Evolutionary conservation across 129 eudicot species (phyloP).

Genomic region (Solidago caesia): DNA sequence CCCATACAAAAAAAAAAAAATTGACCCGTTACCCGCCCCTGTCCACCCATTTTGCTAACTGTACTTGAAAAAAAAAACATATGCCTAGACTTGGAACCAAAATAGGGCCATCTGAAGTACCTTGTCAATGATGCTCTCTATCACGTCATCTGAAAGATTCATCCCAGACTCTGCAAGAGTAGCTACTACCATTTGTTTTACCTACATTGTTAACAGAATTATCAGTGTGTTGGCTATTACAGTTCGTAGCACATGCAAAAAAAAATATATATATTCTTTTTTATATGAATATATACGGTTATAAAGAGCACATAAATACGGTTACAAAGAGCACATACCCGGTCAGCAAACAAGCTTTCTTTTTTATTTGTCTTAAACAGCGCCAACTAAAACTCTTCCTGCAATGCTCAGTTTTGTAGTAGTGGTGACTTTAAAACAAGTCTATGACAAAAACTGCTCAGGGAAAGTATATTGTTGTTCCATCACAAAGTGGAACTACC

Average conservation of each 20-base stretch:
- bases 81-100: conserved; percentile 5
- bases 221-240: conserved; percentile 1
- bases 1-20: no score
- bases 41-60: background rate
- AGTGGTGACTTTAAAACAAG: no score
- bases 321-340: conserved; percentile 51
- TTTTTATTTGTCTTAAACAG: conserved; percentile 90
- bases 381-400: conserved; percentile 94
- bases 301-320: no score
- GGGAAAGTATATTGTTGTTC: no score
- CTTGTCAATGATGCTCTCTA: conserved; percentile 63
- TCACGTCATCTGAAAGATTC: conserved; percentile 90
- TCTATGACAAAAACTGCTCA: no score
- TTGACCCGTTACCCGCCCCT: no score
- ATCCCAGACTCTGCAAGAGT: conserved; percentile 92
- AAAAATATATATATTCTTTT: no score
- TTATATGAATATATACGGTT: no score
- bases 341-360: conserved; percentile 89
- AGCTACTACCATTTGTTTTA: conserved; percentile 97
- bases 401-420: no score
- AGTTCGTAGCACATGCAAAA: background rate
- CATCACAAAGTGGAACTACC: no score
- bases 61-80: background rate
- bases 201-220: conserved; percentile 39
- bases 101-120: conserved; percentile 23